Conservation (phyloP, 2,329 filamentous ascomycete species). For the Trichoderma citrinoviride region DNA sequence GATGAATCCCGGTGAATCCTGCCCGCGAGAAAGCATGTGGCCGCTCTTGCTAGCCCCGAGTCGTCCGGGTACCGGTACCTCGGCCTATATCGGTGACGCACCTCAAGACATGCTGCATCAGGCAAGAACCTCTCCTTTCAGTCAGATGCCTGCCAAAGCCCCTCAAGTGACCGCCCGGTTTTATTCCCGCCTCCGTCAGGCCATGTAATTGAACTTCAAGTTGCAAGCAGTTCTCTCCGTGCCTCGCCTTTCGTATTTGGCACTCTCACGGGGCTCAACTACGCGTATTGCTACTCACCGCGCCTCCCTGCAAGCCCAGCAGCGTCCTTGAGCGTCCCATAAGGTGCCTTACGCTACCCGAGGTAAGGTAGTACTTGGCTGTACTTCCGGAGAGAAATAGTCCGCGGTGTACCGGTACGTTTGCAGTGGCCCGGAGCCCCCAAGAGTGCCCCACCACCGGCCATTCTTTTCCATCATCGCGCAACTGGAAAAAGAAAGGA, state of each 20-base stretch:
- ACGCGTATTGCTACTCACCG: neutral
- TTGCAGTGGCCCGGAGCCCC: neutral
- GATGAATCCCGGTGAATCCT: neutral
- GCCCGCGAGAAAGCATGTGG: neutral
- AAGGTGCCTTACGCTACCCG: neutral
- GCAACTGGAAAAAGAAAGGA: neutral
- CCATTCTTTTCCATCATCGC: slow-evolving; percentile 11
- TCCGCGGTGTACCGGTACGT: neutral
- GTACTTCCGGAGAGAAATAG: neutral
- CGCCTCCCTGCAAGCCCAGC: neutral
- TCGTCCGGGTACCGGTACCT: neutral
- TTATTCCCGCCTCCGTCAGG: too few relatives aligned
- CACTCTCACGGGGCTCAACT: neutral
- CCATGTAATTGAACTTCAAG: too few relatives aligned
- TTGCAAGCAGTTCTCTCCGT: too few relatives aligned
- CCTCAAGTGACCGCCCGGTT: neutral
- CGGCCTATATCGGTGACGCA: neutral
- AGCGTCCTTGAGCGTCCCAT: neutral
- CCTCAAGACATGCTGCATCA: too few relatives aligned
- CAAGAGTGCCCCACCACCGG: slow-evolving; percentile 15
- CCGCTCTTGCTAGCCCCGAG: neutral
- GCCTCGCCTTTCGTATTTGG: too few relatives aligned
- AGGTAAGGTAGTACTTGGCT: too few relatives aligned
- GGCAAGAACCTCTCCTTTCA: neutral
- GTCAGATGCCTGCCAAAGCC: neutral